phyloP scores from a whole-genome alignment of 1,284 basidiomycete genomes.

The Cystobasidiaceae sp. region DNA sequence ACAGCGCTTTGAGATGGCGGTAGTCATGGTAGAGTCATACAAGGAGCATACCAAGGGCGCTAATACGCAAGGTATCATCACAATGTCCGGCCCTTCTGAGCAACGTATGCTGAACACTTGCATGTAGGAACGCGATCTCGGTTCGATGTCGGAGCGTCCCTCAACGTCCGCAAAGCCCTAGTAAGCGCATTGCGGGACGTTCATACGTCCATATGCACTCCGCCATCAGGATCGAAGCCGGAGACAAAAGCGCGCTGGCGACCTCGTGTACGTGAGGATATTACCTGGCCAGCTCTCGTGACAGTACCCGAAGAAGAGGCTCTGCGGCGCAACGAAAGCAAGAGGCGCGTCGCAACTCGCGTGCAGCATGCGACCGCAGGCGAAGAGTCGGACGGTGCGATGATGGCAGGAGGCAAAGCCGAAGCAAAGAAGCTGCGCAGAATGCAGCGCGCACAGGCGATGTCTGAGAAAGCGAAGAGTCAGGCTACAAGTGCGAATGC shows the following conservation, averaged over 20 bases:
- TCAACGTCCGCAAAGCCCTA: constrained; percentile 53
- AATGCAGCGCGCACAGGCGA: constrained; percentile 35
- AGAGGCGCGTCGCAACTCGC: constrained; percentile 47
- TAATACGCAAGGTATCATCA: constrained; percentile 38
- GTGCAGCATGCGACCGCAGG: constrained; percentile 52
- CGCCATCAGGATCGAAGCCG: constrained; percentile 60
- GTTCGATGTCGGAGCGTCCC: constrained; percentile 58
- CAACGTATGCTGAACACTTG: constrained; percentile 14
- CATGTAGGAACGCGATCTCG: constrained; percentile 39
- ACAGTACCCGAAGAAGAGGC: background rate
- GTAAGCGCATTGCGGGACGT: constrained; percentile 62
- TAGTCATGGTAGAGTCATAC: constrained; percentile 44
- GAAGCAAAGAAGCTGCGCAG: constrained; percentile 23
- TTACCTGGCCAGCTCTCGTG: constrained; percentile 58
- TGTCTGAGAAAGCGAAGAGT: constrained; percentile 40
- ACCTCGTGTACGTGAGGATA: constrained; percentile 57
- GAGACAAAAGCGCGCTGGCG: constrained; percentile 61
- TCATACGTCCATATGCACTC: constrained; percentile 63
- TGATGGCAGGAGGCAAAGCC: background rate
- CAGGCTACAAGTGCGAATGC: background rate
- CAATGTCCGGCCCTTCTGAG: constrained; percentile 9
- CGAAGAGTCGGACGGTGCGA: constrained; percentile 42
- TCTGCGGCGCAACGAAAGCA: constrained; percentile 36
- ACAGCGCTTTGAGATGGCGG: constrained; percentile 52
- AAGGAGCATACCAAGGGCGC: constrained; percentile 39